Conservation (phyloP, 768 basidiomycete species). For the Neoboletus subvelutipes region DNA sequence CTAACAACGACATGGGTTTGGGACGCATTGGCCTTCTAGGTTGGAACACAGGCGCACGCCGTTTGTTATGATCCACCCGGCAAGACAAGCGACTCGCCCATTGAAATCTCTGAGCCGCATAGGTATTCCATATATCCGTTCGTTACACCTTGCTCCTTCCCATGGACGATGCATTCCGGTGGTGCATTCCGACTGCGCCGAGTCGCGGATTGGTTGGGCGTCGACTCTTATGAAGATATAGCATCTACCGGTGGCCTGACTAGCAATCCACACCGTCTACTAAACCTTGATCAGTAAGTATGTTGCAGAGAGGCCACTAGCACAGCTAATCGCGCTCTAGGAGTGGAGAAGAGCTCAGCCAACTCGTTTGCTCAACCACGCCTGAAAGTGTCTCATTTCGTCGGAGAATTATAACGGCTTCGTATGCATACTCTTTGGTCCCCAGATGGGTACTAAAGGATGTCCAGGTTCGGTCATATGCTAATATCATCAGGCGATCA, state of each 20-base stretch:
- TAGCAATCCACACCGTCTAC: conserved; percentile 33
- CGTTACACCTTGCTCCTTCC: conserved; percentile 45
- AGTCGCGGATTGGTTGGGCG: conserved; percentile 59
- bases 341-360: conserved; percentile 13
- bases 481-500: conserved; percentile 43
- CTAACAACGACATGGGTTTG: conserved; percentile 6
- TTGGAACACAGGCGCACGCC: conserved; percentile 14
- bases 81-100: conserved; percentile 23
- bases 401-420: conserved; percentile 37
- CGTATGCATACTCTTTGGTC: conserved; percentile 29
- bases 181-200: conserved; percentile 59
- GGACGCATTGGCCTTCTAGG: conserved; percentile 10
- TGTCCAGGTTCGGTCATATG: conserved; percentile 57
- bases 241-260: conserved; percentile 39
- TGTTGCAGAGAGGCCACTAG: not conserved
- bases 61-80: conserved; percentile 34
- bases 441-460: conserved; percentile 4
- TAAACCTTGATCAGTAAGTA: conserved; percentile 39
- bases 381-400: not conserved
- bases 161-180: conserved; percentile 45
- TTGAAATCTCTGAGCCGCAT: conserved; percentile 33
- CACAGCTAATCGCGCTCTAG: conserved; percentile 18
- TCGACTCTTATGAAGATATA: conserved; percentile 35
- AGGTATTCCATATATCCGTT: conserved; percentile 72
- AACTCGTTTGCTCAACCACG: conserved; percentile 8